Base-by-base conservation (phyloP, 352 stramenopile genomes). In the Phytophthora sp. region DNA sequence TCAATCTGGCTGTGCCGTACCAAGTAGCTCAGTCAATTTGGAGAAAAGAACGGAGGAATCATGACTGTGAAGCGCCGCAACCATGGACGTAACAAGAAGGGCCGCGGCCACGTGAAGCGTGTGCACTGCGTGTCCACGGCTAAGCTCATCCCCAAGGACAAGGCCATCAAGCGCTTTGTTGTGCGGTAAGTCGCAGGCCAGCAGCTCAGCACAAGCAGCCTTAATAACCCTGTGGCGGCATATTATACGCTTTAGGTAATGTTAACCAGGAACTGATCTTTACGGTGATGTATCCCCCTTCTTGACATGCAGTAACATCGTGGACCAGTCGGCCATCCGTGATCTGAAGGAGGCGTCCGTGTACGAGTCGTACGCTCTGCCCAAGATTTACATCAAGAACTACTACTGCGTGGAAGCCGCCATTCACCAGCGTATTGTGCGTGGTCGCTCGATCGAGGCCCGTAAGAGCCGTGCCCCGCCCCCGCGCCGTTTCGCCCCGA, bases 311-410 rank as follows among this genome's bases (percentile, higher is more conserved):
- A 97, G 96, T 52, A 99, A 99, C 89, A 99, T 99, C 66, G 96
- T 99, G 54, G 98, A 99, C 88, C 96, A 98, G 58, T 99, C 96
- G 69, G 98, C 97, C 51, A 93, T 99, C 63, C 90, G 97, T 94
- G 97, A 99, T 86, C 95, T 99, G 77, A 98, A 98, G 82, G 97
- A 99, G 74, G 93, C 96, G 35, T 98, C 91, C 23, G 97, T 98
- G 58, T 99, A 99, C 89, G 96, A 99, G 83, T 98, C 98, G 80
- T 99, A 99, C 87, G 91, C 96, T 63, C 85, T 99, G 66, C 98
- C 98, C 67, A 99, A 99, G 91, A 96, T 99, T 69, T 99, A 99
- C 93, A 98, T 99, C 77, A 99, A 99, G 96, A 98, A 99, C 94
- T 99, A 99, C 84, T 99, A 99, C 92, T 99, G 96, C 81, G 96